Evolutionary conservation across 2,329 filamentous ascomycete species (phyloP).

Genomic region (Verticillium longisporum): DNA sequence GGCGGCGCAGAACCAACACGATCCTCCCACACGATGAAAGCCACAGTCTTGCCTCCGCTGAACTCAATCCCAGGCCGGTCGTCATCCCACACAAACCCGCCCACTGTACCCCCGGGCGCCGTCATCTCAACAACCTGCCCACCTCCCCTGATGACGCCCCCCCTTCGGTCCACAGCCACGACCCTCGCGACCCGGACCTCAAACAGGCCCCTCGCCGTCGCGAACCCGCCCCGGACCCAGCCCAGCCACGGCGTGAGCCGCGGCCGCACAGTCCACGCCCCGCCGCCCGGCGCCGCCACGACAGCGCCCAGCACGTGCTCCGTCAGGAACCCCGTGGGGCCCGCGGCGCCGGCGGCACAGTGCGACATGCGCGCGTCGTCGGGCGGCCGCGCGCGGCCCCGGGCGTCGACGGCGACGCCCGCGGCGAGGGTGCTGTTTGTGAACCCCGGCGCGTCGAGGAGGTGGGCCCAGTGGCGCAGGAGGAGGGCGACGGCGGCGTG

Average conservation of each 20-base stretch:
- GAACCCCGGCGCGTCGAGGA: conserved; percentile 28
- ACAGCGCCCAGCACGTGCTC: conserved; percentile 21
- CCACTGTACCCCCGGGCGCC: conserved; percentile 10
- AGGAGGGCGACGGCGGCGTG: conserved; percentile 36
- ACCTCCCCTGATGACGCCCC: conserved; percentile 1
- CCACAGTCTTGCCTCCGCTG: conserved; percentile 4
- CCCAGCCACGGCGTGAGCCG: conserved; percentile 23
- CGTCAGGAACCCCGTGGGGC: conserved; percentile 24
- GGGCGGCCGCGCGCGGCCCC: conserved; percentile 21
- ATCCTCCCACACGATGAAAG: conserved; percentile 9
- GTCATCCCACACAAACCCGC: conserved; percentile 12
- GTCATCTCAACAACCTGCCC: conserved; percentile 9
- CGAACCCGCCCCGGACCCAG: conserved; percentile 28
- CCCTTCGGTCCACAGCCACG: conserved; percentile 2
- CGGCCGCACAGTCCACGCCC: conserved; percentile 18
- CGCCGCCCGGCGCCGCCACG: conserved; percentile 16
- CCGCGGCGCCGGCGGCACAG: conserved; percentile 28
- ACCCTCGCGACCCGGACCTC: conserved; percentile 21
- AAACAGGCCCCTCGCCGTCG: conserved; percentile 22
- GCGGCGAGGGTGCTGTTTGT: conserved; percentile 35
- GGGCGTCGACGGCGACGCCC: conserved; percentile 29
- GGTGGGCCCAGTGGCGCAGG: conserved; percentile 29
- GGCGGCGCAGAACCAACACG: neutral
- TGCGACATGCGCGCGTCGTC: conserved; percentile 24
- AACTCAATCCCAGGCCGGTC: conserved; percentile 5